A percentile compares a stretch with the other conserved stretches of the same genome.
Evolutionary conservation across 257 asterid genomes (phyloP).

Genomic region (Verbena officinalis): DNA sequence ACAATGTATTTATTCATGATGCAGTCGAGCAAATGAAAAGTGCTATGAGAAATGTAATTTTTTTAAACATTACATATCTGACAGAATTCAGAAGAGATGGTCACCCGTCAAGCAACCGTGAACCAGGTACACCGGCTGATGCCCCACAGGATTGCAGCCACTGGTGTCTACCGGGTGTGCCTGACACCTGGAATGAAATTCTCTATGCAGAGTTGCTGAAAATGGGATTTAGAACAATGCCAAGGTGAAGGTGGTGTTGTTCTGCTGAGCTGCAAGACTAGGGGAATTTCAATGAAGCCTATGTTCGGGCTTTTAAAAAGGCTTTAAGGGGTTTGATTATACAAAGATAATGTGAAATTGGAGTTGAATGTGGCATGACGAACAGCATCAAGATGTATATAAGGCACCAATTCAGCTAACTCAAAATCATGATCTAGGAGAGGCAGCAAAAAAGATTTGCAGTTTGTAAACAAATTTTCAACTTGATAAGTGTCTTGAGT

Average conservation of each 20-base stretch:
- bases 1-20: conserved; percentile 45
- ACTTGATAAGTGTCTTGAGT: no score
- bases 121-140: conserved; percentile 53
- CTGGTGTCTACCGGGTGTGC: conserved; percentile 94
- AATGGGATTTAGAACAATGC: conserved; percentile 41
- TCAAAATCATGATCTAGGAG: no score
- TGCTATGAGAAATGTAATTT: conserved; percentile 27
- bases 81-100: conserved; percentile 73
- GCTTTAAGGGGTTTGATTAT: conserved; percentile 7
- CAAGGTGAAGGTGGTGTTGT: conserved; percentile 17
- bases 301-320: neutral
- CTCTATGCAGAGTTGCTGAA: conserved; percentile 57
- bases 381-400: no score
- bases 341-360: conserved; percentile 13
- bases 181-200: conserved; percentile 80
- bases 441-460: no score
- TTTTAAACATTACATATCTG: conserved; percentile 65
- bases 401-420: no score
- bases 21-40: conserved; percentile 43
- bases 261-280: neutral
- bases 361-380: no score
- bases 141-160: conserved; percentile 92
- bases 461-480: no score
- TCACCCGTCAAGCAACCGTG: conserved; percentile 76
- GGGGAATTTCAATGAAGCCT: neutral